Base-by-base conservation (phyloP, 495 filamentous ascomycete species). In the Penicillium alfredii region DNA sequence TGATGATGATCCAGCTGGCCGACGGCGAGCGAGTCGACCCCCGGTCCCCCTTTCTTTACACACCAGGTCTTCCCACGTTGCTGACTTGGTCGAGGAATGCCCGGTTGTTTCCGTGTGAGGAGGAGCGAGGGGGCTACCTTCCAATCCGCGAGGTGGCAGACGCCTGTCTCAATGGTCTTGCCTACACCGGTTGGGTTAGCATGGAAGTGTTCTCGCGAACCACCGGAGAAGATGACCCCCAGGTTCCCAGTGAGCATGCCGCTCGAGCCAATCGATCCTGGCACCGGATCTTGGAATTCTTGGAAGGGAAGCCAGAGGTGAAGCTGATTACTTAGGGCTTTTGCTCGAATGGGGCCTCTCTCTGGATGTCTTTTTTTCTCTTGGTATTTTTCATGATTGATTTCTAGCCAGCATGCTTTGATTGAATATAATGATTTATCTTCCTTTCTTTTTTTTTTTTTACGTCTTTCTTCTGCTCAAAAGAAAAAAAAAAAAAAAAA, bases 1-100 rank as follows among this genome's bases (percentile, higher is more conserved):
- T 88, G 0, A 78, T 82, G 49, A 83, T 79, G 45, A 69, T 87
- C 5, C 84, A 88, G 55, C 64, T 87, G 15, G 81, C 79, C 9
- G 82, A 88, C 44, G 84, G 76, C 4, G 80, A 82, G 51, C 63
- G 68, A 25, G 62, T 85, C 13, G 53, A 52, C 33, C 47, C 45
- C 7, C 12, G 27, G 3, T 13, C 31, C 13, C 35, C 44, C 18
- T 57, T 55, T 23, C 37, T 55, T 8, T 31, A 47, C 1, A 34
- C 25, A 10, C 19, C 35, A 7, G 43, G 38, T 5, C 33, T 53
- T 13, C 46, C 38, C 6, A 35, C 34, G 16, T 31, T 50, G 6
- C 45, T 61, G 11, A 76, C 72, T 53, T 88, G 83, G 83, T 79
- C 74, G 16, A 63, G 83, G 24, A 86, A 85, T 58, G 80, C 76